Base-by-base conservation (phyloP, 805 yeast genomes). In the Candida hungchunana region DNA sequence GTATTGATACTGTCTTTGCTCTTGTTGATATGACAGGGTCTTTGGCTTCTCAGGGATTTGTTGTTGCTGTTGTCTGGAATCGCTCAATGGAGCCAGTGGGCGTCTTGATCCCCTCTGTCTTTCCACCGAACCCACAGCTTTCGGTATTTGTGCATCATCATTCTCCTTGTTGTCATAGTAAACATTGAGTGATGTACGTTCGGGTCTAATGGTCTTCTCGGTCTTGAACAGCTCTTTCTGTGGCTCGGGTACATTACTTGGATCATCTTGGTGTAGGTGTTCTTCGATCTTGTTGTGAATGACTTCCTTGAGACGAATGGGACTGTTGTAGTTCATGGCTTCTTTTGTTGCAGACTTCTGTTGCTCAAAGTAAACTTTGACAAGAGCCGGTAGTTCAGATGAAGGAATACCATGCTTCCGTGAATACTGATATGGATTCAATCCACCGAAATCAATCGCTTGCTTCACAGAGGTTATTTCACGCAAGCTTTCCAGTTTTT, bases 351-450 rank as follows among this genome's bases (percentile, higher is more conserved):
- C 61, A 26, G 46, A 50, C 34, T 54, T 62, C 38, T 64, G 66
- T 36, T 54, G 60, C 34, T 63, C 64, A 35, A 64, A 58, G 40
- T 59, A 66, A 7, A 55, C 26, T 33, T 59, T 59, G 9, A 64
- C 59, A 8, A 64, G 53, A 24, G 42, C 50, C 14, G 68, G 66
- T 30, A 64, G 47, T 22, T 64, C 69, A 16, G 44, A 44, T 2
- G 65, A 48, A 3, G 69, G 64, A 11, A 64, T 40, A 26, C 59
- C 57, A 38, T 63, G 50, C 43, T 57, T 56, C 38, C 56, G 62
- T 15, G 60, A 44, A 40, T 62, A 65, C 42, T 64, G 67, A 26
- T 62, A 61, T 8, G 69, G 69, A 40, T 64, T 66, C 34, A 64
- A 44, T 6, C 61, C 62, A 29, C 62, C 64, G 47, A 64, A 62